Evolutionary conservation across 192 early-diverging fungal species (phyloP).

Genomic region (Diversispora eburnea): DNA sequence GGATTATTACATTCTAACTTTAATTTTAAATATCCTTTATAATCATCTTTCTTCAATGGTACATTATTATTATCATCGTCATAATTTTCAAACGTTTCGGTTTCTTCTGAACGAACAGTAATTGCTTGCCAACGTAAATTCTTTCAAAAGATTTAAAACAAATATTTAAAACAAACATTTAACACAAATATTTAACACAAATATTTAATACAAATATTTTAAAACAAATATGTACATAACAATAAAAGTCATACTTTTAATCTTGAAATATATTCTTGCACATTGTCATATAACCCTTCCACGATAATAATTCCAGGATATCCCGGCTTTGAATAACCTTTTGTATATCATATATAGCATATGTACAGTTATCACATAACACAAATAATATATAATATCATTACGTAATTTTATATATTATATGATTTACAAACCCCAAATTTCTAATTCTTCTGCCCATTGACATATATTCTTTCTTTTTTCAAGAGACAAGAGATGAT

Average conservation of each 20-base stretch:
- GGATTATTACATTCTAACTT: not conserved
- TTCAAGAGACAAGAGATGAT: conserved; percentile 5
- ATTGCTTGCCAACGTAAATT: conserved; percentile 8
- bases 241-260: not conserved
- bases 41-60: not conserved
- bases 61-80: not conserved
- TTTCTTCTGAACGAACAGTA: conserved; percentile 2
- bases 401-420: not conserved
- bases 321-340: conserved; percentile 11
- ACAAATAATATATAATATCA: too few relatives aligned
- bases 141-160: conserved; percentile 4
- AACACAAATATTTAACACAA: too few relatives aligned
- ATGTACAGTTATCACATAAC: too few relatives aligned
- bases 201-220: too few relatives aligned
- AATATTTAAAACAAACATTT: not conserved
- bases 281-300: conserved; percentile 9
- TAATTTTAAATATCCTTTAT: not conserved
- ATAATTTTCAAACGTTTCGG: not conserved
- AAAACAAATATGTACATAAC: too few relatives aligned
- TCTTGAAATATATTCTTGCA: conserved; percentile 3
- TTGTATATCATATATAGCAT: not conserved
- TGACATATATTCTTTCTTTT: conserved; percentile 4
- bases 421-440: not conserved
- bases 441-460: conserved; percentile 12
- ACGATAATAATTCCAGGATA: conserved; percentile 13